Evolutionary conservation across 441 rosid genomes (phyloP).

Genomic region (Lepidium campestre): DNA sequence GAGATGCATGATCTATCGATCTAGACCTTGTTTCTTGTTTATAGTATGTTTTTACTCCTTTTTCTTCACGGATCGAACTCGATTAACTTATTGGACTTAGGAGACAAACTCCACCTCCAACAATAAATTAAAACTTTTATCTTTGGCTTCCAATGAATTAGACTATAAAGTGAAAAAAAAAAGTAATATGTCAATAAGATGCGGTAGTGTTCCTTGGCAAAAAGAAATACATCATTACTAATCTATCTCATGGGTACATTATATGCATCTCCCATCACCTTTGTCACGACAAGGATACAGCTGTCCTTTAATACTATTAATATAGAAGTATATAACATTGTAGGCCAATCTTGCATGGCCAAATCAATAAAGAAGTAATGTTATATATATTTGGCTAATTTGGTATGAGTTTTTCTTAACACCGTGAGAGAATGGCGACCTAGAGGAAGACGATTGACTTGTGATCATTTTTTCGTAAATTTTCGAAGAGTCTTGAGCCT

Average conservation of each 20-base stretch:
- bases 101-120: too few species aligned
- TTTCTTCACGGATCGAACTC: too few species aligned
- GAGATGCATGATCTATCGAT: too few species aligned
- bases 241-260: too few species aligned
- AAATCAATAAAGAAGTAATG: not conserved
- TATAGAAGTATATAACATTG: too few species aligned
- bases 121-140: too few species aligned
- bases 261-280: not conserved
- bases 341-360: not conserved
- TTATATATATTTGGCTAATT: not conserved
- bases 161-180: not conserved
- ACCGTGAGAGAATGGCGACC: not conserved
- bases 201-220: not conserved
- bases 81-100: too few species aligned
- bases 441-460: not conserved
- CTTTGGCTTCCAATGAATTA: not conserved
- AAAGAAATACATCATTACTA: too few species aligned
- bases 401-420: not conserved
- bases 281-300: not conserved
- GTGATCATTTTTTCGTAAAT: too few species aligned
- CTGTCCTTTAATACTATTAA: not conserved
- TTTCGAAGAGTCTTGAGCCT: too few species aligned
- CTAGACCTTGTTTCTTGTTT: too few species aligned
- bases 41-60: too few species aligned
- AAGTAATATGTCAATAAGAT: not conserved